Evolutionary conservation across 148 eudicot genomes (phyloP).

Genomic region (Rhododendron henanense): DNA sequence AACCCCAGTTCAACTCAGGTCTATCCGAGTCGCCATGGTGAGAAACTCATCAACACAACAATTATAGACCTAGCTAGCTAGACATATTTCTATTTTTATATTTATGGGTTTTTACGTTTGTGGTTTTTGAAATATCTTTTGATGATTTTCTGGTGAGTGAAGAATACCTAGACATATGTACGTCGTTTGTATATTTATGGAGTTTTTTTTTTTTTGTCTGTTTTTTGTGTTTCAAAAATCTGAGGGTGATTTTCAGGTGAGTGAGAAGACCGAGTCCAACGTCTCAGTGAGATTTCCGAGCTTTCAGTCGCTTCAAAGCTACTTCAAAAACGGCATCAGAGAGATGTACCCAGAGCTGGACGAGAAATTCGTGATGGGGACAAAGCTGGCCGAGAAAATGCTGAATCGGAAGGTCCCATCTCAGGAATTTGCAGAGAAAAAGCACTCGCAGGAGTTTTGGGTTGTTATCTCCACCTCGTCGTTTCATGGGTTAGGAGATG

Average conservation of each 20-base stretch:
- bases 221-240: background rate
- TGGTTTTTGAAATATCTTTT: background rate
- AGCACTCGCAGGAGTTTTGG: constrained; percentile 60
- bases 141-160: constrained; percentile 46
- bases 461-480: constrained; percentile 2
- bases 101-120: background rate
- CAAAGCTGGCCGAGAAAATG: constrained; percentile 43
- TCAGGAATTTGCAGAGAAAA: constrained; percentile 52
- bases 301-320: constrained; percentile 38
- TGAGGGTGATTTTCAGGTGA: constrained; percentile 41
- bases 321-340: constrained; percentile 31
- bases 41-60: background rate
- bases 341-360: constrained; percentile 66
- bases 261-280: constrained; percentile 43
- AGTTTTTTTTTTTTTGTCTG: too few species aligned
- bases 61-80: background rate
- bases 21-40: constrained; percentile 70
- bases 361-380: constrained; percentile 52
- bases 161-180: background rate
- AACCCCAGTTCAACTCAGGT: constrained; percentile 49
- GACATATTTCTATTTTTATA: background rate
- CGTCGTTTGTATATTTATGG: background rate
- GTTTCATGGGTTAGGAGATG: constrained; percentile 3
- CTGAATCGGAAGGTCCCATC: constrained; percentile 47
- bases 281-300: constrained; percentile 74